Base-by-base conservation (phyloP, 2,329 filamentous ascomycete species). In the Tolypocladium pustulatum region DNA sequence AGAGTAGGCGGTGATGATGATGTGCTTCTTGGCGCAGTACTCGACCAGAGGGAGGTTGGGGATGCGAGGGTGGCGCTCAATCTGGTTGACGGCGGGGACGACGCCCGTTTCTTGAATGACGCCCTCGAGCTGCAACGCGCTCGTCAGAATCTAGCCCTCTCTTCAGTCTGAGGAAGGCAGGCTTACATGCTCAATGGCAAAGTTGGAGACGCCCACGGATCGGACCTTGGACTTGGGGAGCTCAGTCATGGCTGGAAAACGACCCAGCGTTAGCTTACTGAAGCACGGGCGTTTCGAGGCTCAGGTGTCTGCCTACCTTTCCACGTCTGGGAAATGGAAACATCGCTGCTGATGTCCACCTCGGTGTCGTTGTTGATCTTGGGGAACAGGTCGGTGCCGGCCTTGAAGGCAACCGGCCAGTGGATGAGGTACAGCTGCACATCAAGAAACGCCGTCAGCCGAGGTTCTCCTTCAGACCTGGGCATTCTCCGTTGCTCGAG, bases 181-280 rank as follows among this genome's bases (percentile, higher is more conserved):
- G 46, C 70, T 40, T 68, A 71, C 71, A 63, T 75, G 72, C 71
- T 81, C 80, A 69, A 88, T 82, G 67, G 78, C 81, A 67, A 89
- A 90, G 79, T 90, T 90, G 71, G 86, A 89, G 63, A 90, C 85
- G 68, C 86, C 87, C 65, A 89, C 83, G 73, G 86, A 83, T 70
- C 79, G 80, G 63, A 81, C 82, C 71, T 87, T 87, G 64, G 75
- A 77, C 64, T 78, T 82, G 61, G 81, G 80, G 20, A 87, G 79
- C 72, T 82, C 75, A 61, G 81, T 81, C 68, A 84, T 67, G 57
- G 75, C 75, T 73, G 46, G 1, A 2, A 12, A 38, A 17, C 7
- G 54, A 32, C 30, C 17, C n/a, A 3, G 10, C 27, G 40, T 38
- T n/a, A 34, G 22, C 38, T 3, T n/a, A 0, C 34, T 13, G 34